phyloP scores from a whole-genome alignment of 2,329 filamentous ascomycete species.

The Penicillium oxalicum region DNA sequence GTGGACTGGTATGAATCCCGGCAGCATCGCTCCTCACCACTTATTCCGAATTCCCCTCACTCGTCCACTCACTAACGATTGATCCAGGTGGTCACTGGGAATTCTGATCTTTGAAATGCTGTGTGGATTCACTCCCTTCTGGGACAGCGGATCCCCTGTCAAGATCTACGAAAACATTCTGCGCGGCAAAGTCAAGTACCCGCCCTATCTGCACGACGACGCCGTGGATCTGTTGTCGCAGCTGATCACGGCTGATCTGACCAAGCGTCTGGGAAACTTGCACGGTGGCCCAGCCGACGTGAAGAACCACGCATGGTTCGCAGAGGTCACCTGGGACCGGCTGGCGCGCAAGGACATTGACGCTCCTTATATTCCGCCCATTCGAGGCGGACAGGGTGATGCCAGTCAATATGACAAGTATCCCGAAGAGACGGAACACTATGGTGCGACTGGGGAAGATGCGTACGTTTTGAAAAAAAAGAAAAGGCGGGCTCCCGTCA shows the following conservation, averaged over 20 bases:
- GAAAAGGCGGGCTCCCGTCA: too few relatives aligned
- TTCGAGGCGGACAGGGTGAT: conserved; percentile 88
- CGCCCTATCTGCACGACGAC: conserved; percentile 88
- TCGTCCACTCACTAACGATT: conserved; percentile 3
- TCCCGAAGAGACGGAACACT: conserved; percentile 91
- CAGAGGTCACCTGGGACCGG: conserved; percentile 95
- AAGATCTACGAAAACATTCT: conserved; percentile 99
- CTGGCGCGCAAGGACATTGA: conserved; percentile 94
- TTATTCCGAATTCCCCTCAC: conserved; percentile 1
- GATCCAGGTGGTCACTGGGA: conserved; percentile 85
- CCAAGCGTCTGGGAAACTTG: conserved; percentile 89
- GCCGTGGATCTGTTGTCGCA: conserved; percentile 88
- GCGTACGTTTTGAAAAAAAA: conserved; percentile 59
- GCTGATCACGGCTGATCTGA: conserved; percentile 89
- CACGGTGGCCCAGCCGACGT: conserved; percentile 87
- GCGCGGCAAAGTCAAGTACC: conserved; percentile 92
- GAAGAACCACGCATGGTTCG: conserved; percentile 93
- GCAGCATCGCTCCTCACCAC: too few relatives aligned
- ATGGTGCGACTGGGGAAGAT: conserved; percentile 72
- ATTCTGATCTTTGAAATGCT: conserved; percentile 99
- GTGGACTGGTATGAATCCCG: conserved; percentile 77
- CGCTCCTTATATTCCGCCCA: conserved; percentile 92
- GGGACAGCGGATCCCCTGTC: conserved; percentile 95
- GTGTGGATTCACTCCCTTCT: conserved; percentile 97
- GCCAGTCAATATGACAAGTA: conserved; percentile 98